These are phyloP conservation scores for Saturnispora bothae DNA, from an alignment of 805 yeast genomes.

Conservation along the genomic window DNA sequence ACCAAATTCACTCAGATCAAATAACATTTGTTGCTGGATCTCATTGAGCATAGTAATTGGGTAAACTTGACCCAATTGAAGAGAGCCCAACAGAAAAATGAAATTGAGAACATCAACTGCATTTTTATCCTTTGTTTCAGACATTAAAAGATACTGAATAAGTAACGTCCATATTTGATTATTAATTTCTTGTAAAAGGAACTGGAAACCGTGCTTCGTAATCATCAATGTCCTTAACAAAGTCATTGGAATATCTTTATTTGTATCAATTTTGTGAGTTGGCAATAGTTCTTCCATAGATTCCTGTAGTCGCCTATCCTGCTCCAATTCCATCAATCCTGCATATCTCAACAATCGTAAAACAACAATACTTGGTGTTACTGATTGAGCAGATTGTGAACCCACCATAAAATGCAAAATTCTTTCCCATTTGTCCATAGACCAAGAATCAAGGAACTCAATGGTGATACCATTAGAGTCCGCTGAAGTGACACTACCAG, in stretches of 20 bases:
- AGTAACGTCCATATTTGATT: constrained; percentile 92
- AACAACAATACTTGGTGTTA: constrained; percentile 67
- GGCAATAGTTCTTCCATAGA: constrained; percentile 14
- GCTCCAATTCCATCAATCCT: constrained; percentile 71
- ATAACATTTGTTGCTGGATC: constrained; percentile 79
- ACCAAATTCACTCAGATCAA: constrained; percentile 86
- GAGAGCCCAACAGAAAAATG: constrained; percentile 84
- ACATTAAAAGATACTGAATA: constrained; percentile 75
- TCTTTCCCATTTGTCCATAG: constrained; percentile 86
- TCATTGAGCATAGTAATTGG: constrained; percentile 57
- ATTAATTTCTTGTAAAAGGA: constrained; percentile 81
- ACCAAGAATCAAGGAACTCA: constrained; percentile 67
- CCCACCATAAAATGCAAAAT: constrained; percentile 98
- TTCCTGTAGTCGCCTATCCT: constrained; percentile 24
- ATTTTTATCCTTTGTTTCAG: constrained; percentile 82
- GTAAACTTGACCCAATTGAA: constrained; percentile 85
- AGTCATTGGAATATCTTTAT: constrained; percentile 12
- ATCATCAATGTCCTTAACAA: constrained; percentile 41
- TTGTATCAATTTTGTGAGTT: constrained; percentile 14
- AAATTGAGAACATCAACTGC: constrained; percentile 93
- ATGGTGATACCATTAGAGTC: constrained; percentile 31
- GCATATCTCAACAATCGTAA: constrained; percentile 65
- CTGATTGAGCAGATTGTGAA: constrained; percentile 50
- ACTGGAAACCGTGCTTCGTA: constrained; percentile 90
- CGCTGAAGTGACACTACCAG: not conserved